Evolutionary conservation across 2,329 filamentous ascomycete species (phyloP).

Genomic region (Aspergillus costaricaensis): DNA sequence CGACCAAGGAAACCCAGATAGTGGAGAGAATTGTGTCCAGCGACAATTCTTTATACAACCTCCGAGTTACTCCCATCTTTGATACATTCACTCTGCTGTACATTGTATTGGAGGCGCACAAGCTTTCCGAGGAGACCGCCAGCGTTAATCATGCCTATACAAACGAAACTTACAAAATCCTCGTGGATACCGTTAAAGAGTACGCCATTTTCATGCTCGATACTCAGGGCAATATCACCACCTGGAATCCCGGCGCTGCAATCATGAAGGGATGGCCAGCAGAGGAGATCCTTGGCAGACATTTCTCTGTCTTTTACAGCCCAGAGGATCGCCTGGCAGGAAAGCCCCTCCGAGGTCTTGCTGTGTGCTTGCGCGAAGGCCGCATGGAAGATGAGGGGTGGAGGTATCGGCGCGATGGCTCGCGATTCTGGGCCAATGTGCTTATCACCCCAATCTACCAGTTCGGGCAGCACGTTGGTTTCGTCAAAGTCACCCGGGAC

Average conservation of each 20-base stretch:
- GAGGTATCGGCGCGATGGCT: conserved; percentile 61
- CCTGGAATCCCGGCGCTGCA: conserved; percentile 61
- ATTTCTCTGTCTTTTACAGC: conserved; percentile 61
- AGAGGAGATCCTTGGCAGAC: conserved; percentile 59
- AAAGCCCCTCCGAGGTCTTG: conserved; percentile 57
- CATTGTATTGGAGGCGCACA: conserved; percentile 46
- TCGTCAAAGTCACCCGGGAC: conserved; percentile 61
- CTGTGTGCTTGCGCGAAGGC: conserved; percentile 56
- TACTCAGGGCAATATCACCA: conserved; percentile 56
- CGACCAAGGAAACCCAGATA: conserved; percentile 37
- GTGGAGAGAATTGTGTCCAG: conserved; percentile 33
- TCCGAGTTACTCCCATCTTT: conserved; percentile 48
- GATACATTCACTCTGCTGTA: conserved; percentile 43
- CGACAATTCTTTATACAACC: conserved; percentile 22
- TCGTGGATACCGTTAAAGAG: conserved; percentile 63
- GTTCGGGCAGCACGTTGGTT: conserved; percentile 56
- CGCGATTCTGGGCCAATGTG: conserved; percentile 62
- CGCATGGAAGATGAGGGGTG: conserved; percentile 62
- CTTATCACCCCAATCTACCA: conserved; percentile 60
- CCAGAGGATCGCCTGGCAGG: conserved; percentile 51
- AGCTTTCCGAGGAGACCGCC: conserved; percentile 31
- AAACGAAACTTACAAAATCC: conserved; percentile 61
- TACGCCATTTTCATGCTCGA: conserved; percentile 66
- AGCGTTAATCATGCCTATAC: conserved; percentile 44
- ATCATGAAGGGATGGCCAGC: conserved; percentile 58